phyloP scores from a whole-genome alignment of 2,329 filamentous ascomycete genomes.

The Monilinia laxa region DNA sequence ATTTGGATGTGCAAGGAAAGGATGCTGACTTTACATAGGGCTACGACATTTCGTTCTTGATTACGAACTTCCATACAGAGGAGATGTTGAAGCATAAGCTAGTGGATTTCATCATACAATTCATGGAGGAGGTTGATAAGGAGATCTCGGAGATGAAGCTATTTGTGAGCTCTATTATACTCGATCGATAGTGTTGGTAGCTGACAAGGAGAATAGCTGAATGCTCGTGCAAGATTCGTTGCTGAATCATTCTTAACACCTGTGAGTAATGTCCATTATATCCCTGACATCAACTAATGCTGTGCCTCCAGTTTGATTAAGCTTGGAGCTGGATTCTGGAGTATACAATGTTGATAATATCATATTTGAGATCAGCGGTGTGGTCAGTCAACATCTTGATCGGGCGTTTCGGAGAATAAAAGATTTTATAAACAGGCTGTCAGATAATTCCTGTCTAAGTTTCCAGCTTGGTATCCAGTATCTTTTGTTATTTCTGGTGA shows the following conservation, averaged over 20 bases:
- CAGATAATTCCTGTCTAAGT: neutral
- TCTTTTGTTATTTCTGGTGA: slow-evolving; percentile 4
- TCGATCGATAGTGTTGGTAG: neutral
- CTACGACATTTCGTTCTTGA: slow-evolving; percentile 97
- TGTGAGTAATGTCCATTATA: slow-evolving; percentile 49
- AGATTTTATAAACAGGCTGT: slow-evolving; percentile 19
- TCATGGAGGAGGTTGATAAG: slow-evolving; percentile 99
- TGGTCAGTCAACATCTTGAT: slow-evolving; percentile 18
- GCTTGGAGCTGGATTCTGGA: slow-evolving; percentile 17
- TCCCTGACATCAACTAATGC: slow-evolving; percentile 9
- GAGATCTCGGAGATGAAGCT: slow-evolving; percentile 99
- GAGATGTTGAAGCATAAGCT: slow-evolving; percentile 99
- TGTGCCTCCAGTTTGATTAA: slow-evolving; percentile 35
- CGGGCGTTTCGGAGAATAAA: slow-evolving; percentile 27
- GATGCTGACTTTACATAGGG: slow-evolving; percentile 59
- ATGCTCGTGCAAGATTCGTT: slow-evolving; percentile 94
- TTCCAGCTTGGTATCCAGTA: neutral
- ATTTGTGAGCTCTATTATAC: slow-evolving; percentile 69
- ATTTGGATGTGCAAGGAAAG: neutral
- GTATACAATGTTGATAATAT: slow-evolving; percentile 16
- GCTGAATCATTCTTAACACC: slow-evolving; percentile 98
- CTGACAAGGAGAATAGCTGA: slow-evolving; percentile 63
- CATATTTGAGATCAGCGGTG: slow-evolving; percentile 23
- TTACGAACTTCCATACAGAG: slow-evolving; percentile 98
- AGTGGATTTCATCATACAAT: slow-evolving; percentile 98